A percentile compares a stretch with the other conserved stretches of the same genome.
These are phyloP conservation scores for Dalechampia spathulata DNA, from an alignment of 441 rosid species.

Conservation along the genomic window DNA sequence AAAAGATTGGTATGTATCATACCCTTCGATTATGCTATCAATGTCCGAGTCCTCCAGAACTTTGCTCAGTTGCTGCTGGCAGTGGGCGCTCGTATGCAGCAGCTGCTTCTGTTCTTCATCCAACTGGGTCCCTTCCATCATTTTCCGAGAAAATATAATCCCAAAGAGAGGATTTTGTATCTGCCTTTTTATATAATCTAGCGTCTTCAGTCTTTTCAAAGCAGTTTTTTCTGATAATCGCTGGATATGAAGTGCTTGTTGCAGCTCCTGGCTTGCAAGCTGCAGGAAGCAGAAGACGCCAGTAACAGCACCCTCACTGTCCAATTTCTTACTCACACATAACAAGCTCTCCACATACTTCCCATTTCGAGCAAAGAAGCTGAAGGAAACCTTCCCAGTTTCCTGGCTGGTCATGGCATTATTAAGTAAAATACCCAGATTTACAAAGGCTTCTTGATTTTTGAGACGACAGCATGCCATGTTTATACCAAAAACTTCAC, in stretches of 20 bases:
- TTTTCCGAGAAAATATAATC: slow-evolving; percentile 43
- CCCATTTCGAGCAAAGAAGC: slow-evolving; percentile 59
- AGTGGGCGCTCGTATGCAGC: slow-evolving; percentile 38
- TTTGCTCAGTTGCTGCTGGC: slow-evolving; percentile 63
- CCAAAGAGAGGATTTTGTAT: slow-evolving; percentile 50
- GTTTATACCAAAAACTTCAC: slow-evolving; percentile 64
- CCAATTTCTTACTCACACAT: slow-evolving; percentile 52
- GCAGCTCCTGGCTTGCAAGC: slow-evolving; percentile 73
- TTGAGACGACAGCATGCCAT: slow-evolving; percentile 55
- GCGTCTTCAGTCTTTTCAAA: slow-evolving; percentile 41
- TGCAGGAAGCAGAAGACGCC: slow-evolving; percentile 72
- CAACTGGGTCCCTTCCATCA: slow-evolving; percentile 46
- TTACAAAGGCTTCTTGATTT: slow-evolving; percentile 60
- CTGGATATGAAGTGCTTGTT: slow-evolving; percentile 67
- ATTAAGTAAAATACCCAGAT: slow-evolving; percentile 53
- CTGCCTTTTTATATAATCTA: slow-evolving; percentile 61
- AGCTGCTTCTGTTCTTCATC: slow-evolving; percentile 52
- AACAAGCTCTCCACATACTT: slow-evolving; percentile 60
- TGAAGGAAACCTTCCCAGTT: slow-evolving; percentile 50
- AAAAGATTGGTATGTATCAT: too few species aligned
- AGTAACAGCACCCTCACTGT: slow-evolving; percentile 49
- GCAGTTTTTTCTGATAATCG: slow-evolving; percentile 65
- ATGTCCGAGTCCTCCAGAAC: slow-evolving; percentile 55
- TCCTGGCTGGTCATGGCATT: slow-evolving; percentile 50
- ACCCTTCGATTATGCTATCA: slow-evolving; percentile 73